Base-by-base conservation (phyloP, 345 rosid species). In the Euphorbia lathyris region DNA sequence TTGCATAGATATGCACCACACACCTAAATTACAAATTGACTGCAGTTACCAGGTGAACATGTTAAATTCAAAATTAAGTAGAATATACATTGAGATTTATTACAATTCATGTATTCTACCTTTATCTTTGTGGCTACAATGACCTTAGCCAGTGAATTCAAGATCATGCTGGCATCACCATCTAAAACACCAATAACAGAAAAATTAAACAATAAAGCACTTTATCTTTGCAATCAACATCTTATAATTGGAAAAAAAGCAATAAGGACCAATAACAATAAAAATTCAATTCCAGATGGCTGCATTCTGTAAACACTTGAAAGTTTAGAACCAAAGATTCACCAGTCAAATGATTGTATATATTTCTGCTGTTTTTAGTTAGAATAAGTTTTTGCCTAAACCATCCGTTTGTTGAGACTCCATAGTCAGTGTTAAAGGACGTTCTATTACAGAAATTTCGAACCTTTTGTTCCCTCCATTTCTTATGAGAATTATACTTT, bases 1-100 rank as follows among this genome's bases (percentile, higher is more conserved):
- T 83, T 87, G 88, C 69, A 85, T 82, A 9, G 92, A 81, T 74
- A 81, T 73, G 65, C 88, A 87, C 89, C 92, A 85, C 45, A 79
- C 71, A 1, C 89, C 86, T 51, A 84, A 68, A 69, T 84, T 84
- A 69, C 89, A 85, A 36, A 83, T 73, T 0, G 85, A 66, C 86
- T 87, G 83, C 59, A 52, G 64, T 48, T 30, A 68, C 67, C 9
- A 79, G 50, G 42, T n/a, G n/a, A 66, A 71, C 58, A 68, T 59
- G 53, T 68, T 52, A 67, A 14, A 56, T 36, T 23, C 38, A 34
- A 34, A 34, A 30, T 16, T 9, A 66, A 69, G 17, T 34, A 42
- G 36, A 13, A 29, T 20, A 38, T 58, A 36, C 16, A 9, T 30
- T 55, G 22, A 20, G 14, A 50, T 23, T 30, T n/a, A 70, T 27